phyloP scores from a whole-genome alignment of 768 basidiomycete species.

The Boletus rubropictus region DNA sequence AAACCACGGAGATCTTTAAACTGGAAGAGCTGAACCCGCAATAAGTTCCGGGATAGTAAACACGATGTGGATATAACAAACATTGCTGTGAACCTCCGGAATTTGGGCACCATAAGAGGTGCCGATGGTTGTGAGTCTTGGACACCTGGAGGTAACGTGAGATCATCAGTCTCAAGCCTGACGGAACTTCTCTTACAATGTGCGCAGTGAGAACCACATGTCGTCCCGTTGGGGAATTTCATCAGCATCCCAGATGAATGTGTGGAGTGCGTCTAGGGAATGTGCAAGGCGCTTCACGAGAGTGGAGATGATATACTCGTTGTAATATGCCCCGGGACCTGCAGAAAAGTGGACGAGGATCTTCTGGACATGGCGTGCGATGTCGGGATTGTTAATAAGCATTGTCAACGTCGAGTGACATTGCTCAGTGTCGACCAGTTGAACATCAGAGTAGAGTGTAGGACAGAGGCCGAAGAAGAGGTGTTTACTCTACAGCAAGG shows the following conservation, averaged over 20 bases:
- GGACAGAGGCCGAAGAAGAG: slow-evolving; percentile 50
- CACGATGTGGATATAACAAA: slow-evolving; percentile 31
- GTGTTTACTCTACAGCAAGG: slow-evolving; percentile 41
- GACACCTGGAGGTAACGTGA: slow-evolving; percentile 44
- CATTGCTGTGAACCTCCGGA: slow-evolving; percentile 56
- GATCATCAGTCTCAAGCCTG: not conserved
- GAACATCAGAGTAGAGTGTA: slow-evolving; percentile 54
- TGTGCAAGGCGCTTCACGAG: slow-evolving; percentile 47
- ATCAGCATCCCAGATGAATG: slow-evolving; percentile 69
- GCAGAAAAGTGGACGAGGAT: slow-evolving; percentile 41
- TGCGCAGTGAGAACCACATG: slow-evolving; percentile 72
- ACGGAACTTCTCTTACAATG: slow-evolving; percentile 42
- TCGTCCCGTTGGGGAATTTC: slow-evolving; percentile 60
- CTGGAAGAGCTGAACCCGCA: slow-evolving; percentile 52
- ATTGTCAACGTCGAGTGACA: slow-evolving; percentile 60
- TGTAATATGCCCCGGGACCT: slow-evolving; percentile 24
- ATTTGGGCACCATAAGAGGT: slow-evolving; percentile 58
- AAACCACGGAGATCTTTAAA: slow-evolving; percentile 62
- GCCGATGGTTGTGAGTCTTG: slow-evolving; percentile 55
- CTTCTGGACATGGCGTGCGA: slow-evolving; percentile 63
- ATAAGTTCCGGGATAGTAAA: not conserved
- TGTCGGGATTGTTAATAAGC: slow-evolving; percentile 47
- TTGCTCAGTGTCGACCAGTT: slow-evolving; percentile 51
- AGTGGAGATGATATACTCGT: slow-evolving; percentile 38
- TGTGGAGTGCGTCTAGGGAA: slow-evolving; percentile 57